Conservation (phyloP, 768 basidiomycete genomes). For the Lactarius tabidus region DNA sequence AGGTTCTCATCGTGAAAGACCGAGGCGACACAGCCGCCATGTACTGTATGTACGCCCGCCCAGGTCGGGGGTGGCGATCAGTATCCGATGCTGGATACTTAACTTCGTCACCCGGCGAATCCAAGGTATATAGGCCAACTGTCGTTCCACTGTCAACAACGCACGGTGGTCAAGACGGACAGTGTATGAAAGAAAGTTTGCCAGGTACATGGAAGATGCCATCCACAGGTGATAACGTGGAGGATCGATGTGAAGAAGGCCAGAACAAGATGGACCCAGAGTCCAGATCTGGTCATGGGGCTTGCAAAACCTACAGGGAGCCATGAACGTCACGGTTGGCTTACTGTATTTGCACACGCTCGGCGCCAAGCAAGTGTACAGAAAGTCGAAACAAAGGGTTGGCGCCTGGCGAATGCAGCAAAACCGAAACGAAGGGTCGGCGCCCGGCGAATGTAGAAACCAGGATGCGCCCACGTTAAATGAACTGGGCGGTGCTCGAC, state of each 20-base stretch:
- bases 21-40: conserved; percentile 64
- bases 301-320: neutral
- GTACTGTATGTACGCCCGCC: conserved; percentile 36
- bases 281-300: neutral
- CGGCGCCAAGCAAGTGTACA: too few relatives aligned
- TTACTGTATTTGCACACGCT: too few relatives aligned
- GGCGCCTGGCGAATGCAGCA: too few relatives aligned
- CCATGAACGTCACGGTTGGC: too few relatives aligned
- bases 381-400: too few relatives aligned
- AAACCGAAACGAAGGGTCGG: too few relatives aligned
- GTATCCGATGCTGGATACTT: conserved; percentile 33
- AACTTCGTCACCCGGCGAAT: conserved; percentile 27
- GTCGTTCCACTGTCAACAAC: conserved; percentile 32
- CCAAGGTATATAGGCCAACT: conserved; percentile 39
- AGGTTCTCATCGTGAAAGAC: conserved; percentile 57
- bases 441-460: too few relatives aligned
- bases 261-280: conserved; percentile 33
- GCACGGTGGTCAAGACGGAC: conserved; percentile 15
- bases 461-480: too few relatives aligned
- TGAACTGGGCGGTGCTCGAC: too few relatives aligned
- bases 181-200: neutral
- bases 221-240: conserved; percentile 40
- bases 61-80: conserved; percentile 51
- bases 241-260: conserved; percentile 33
- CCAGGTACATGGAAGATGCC: conserved; percentile 37